Percentiles rank a stretch among this genome's conserved stretches.
Conservation (phyloP, 192 early-diverging fungal species). For the Linnemannia zychae region DNA sequence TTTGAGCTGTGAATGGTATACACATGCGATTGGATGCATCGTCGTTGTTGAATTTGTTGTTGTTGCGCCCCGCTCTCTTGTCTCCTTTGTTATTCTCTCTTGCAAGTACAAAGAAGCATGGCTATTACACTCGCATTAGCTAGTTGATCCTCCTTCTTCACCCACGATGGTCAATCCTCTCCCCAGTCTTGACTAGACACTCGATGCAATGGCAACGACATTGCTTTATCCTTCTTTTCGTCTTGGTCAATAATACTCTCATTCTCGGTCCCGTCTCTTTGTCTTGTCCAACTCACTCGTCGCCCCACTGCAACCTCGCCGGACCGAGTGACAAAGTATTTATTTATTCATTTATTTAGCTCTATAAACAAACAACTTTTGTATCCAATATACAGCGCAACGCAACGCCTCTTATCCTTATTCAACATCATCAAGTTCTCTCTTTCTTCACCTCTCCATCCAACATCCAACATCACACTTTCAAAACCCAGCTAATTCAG, state of each 20-base stretch:
- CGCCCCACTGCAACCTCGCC: background rate
- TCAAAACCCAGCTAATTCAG: constrained; percentile 6
- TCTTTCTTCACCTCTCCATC: background rate
- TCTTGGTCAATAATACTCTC: no score
- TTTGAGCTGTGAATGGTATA: background rate
- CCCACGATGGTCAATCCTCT: no score
- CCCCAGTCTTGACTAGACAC: no score
- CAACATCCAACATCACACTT: background rate
- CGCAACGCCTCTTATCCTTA: background rate
- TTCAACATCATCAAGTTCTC: background rate
- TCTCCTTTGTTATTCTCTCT: no score
- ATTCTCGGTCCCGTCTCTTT: background rate
- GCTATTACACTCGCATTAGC: no score
- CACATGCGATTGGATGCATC: background rate
- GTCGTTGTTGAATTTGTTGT: background rate
- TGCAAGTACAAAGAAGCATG: no score
- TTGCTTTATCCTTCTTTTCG: background rate
- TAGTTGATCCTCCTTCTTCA: no score
- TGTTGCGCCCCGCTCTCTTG: background rate
- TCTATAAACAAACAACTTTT: background rate
- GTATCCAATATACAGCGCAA: background rate
- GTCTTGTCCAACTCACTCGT: background rate
- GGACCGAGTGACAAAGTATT: background rate
- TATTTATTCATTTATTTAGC: background rate
- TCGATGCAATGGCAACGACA: no score